Conservation (phyloP, 2,329 filamentous ascomycete species). For the Xylariaceae sp. region DNA sequence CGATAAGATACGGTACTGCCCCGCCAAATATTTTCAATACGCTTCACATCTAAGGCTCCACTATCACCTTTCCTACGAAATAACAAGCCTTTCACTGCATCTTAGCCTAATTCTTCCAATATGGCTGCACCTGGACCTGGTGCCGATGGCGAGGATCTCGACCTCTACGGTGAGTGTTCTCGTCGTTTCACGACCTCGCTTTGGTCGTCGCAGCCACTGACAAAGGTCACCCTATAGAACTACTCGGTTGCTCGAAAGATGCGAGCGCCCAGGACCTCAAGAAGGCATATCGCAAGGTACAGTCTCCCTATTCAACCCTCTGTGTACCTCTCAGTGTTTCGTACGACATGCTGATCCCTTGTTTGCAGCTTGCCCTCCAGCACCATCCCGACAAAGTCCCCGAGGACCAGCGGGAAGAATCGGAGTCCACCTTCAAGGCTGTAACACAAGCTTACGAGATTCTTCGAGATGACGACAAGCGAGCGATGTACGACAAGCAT, state of each 20-base stretch:
- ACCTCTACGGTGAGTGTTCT: conserved; percentile 50
- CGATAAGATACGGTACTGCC: conserved; percentile 10
- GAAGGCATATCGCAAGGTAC: conserved; percentile 92
- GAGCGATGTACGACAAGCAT: conserved; percentile 84
- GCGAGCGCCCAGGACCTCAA: conserved; percentile 81
- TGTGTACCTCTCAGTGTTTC: neutral
- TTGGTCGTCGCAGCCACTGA: neutral
- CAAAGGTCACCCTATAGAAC: conserved; percentile 52
- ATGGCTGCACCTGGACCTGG: conserved; percentile 24
- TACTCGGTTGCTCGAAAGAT: conserved; percentile 69
- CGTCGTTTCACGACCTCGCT: neutral
- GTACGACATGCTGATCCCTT: conserved; percentile 4
- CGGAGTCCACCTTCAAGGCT: conserved; percentile 88
- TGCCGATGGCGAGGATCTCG: conserved; percentile 41
- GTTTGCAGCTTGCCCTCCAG: conserved; percentile 68
- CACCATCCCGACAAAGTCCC: conserved; percentile 96
- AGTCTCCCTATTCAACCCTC: conserved; percentile 6
- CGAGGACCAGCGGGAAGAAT: conserved; percentile 76
- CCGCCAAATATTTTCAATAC: conserved; percentile 23
- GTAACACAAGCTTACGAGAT: conserved; percentile 97
- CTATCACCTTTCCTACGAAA: conserved; percentile 12
- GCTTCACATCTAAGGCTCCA: conserved; percentile 13
- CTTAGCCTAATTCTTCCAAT: neutral
- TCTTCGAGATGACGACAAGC: conserved; percentile 91
- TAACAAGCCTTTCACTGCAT: conserved; percentile 1